Percentiles rank a stretch among this genome's conserved stretches.
Evolutionary conservation across 345 rosid species (phyloP).

Genomic region (Isatis tinctoria): DNA sequence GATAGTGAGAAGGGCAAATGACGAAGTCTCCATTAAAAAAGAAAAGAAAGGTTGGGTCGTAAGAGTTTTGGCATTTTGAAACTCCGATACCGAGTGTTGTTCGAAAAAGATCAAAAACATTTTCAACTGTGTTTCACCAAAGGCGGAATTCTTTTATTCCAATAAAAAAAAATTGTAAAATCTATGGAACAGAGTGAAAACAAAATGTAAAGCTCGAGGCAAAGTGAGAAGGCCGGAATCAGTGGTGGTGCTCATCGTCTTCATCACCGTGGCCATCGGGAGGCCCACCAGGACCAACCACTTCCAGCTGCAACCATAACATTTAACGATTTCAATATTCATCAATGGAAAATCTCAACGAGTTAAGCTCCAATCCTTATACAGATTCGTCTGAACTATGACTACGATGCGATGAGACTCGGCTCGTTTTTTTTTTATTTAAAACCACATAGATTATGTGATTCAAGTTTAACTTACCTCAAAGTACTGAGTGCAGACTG

Average conservation of each 20-base stretch:
- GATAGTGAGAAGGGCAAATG: no score
- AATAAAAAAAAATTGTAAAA: neutral
- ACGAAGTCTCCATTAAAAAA: no score
- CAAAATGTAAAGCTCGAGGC: conserved; percentile 4
- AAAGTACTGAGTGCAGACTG: conserved; percentile 81
- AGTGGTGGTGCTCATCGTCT: conserved; percentile 46
- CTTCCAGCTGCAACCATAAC: conserved; percentile 56
- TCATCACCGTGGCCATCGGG: conserved; percentile 76
- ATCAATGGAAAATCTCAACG: neutral
- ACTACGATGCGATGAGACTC: neutral
- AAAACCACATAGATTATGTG: neutral
- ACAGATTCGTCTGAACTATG: neutral
- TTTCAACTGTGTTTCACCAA: conserved; percentile 21
- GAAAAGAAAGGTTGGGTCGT: no score
- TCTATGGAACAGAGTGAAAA: neutral
- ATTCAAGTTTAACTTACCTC: conserved; percentile 41
- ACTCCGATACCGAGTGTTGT: conserved; percentile 2
- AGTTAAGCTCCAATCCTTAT: neutral
- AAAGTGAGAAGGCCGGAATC: conserved; percentile 24
- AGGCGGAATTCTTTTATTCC: conserved; percentile 3
- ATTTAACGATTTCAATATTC: neutral
- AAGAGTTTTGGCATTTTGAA: conserved; percentile 11
- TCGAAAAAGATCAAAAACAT: conserved; percentile 21
- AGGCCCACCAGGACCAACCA: conserved; percentile 87
- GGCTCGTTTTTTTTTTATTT: neutral